Base-by-base conservation (phyloP, 2,329 filamentous ascomycete species). In the Aureobasidium sp. region DNA sequence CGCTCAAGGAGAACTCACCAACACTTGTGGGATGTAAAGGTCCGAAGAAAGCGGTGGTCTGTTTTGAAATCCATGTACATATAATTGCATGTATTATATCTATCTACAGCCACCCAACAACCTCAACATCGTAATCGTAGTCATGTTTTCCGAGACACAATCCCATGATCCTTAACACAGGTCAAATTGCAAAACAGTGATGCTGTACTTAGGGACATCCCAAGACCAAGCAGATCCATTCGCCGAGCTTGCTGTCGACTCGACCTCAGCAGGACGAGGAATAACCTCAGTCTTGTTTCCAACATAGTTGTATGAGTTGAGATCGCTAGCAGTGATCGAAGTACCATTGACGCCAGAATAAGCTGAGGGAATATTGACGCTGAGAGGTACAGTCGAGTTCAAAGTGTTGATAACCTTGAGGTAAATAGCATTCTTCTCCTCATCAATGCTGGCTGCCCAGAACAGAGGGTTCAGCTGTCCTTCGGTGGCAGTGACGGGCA, bases 381-480 rank as follows among this genome's bases (percentile, higher is more conserved):
- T 66, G 34, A 71, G 59, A 1, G 65, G 66, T 1, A 70, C 62
- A 16, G 66, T 53, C 2, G 54, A 48, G 32, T 65, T 65, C 14
- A 65, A 58, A 9, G 66, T 61, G 55, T 70, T 70, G 62, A 69
- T 68, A 42, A 70, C 63, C 59, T 66, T 66, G 53, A 66, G 61
- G 53, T 64, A 66, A 13, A 66, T 34, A 11, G 47, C 53, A 34
- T 63, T 62, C 9, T 44, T 61, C 29, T 50, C 59, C 14, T 64
- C 65, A 37, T 71, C 66, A 30, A 70, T 69, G 21, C 66, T 68
- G 25, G 68, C 67, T 10, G 65, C 67, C 71, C 71, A 72, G 62
- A 66, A 72, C 21, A 71, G 49, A 13, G 70, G 70, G 59, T 71
- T 68, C 59, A 71, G 67, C 49, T 68, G 62, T 13, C 69, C 72